These are phyloP conservation scores for Malus orientalis DNA, from an alignment of 306 rosid genomes.

Conservation along the genomic window DNA sequence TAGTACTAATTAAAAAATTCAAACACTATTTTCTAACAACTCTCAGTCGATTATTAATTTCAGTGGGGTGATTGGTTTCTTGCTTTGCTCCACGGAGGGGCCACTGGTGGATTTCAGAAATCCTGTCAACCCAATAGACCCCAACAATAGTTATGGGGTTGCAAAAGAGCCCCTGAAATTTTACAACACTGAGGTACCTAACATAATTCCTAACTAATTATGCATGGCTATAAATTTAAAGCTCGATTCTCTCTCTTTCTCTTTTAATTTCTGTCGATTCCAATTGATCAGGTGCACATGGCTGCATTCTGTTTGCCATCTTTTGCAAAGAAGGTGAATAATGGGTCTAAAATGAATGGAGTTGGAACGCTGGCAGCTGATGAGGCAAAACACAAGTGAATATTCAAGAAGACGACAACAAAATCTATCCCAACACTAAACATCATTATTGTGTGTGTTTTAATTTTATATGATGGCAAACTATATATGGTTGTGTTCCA, in stretches of 20 bases:
- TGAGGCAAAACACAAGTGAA: neutral
- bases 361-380: neutral
- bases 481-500: neutral
- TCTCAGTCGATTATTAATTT: neutral
- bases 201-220: neutral
- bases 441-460: neutral
- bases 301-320: conserved; percentile 73
- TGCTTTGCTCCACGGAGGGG: conserved; percentile 65
- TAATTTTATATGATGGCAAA: neutral
- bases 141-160: conserved; percentile 24
- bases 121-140: conserved; percentile 45
- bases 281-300: conserved; percentile 41
- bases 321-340: conserved; percentile 37
- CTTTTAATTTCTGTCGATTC: neutral
- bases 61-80: conserved; percentile 74
- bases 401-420: neutral
- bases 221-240: no score
- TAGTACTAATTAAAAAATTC: no score
- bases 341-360: neutral
- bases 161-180: conserved; percentile 49
- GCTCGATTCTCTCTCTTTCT: neutral
- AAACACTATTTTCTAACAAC: neutral
- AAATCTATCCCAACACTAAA: neutral
- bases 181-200: conserved; percentile 52
- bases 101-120: conserved; percentile 53